These are phyloP conservation scores for Colletotrichum australisinense DNA, from an alignment of 2,329 filamentous ascomycete species.

Conservation along the genomic window DNA sequence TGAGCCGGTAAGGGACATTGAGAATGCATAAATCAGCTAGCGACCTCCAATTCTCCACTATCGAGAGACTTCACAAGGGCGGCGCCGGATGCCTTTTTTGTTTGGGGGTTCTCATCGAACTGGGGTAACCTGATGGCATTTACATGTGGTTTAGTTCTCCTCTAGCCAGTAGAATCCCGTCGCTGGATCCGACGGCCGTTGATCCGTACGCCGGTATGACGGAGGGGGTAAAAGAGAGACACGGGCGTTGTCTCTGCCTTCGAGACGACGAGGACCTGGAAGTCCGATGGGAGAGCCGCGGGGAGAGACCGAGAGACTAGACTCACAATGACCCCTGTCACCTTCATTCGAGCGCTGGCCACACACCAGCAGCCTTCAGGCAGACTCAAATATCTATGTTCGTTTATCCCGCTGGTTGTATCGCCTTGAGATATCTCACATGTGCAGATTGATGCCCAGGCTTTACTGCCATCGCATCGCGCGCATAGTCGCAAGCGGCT, in stretches of 20 bases:
- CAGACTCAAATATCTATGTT: neutral
- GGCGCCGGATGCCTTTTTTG: neutral
- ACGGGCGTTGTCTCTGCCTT: neutral
- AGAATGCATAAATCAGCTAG: neutral
- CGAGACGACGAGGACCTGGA: slow-evolving; percentile 5
- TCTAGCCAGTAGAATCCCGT: neutral
- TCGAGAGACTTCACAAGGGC: neutral
- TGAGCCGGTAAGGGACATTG: slow-evolving; percentile 12
- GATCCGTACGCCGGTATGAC: neutral
- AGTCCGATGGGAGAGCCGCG: neutral
- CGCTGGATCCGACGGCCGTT: neutral
- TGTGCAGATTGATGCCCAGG: neutral
- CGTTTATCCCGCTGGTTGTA: too few relatives aligned
- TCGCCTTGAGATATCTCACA: neutral
- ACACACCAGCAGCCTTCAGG: neutral
- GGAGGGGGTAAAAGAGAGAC: neutral
- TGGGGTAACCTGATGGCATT: neutral
- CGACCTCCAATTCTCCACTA: neutral
- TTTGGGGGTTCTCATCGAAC: slow-evolving; percentile 5
- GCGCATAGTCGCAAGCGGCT: neutral
- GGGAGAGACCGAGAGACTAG: slow-evolving; percentile 7
- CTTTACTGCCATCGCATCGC: neutral
- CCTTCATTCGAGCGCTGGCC: slow-evolving; percentile 3
- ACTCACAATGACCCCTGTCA: slow-evolving; percentile 1
- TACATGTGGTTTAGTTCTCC: slow-evolving; percentile 8